A percentile compares a stretch with the other conserved stretches of the same genome.
phyloP scores from a whole-genome alignment of 2,329 filamentous ascomycete species.

The Fusarium beomiforme region DNA sequence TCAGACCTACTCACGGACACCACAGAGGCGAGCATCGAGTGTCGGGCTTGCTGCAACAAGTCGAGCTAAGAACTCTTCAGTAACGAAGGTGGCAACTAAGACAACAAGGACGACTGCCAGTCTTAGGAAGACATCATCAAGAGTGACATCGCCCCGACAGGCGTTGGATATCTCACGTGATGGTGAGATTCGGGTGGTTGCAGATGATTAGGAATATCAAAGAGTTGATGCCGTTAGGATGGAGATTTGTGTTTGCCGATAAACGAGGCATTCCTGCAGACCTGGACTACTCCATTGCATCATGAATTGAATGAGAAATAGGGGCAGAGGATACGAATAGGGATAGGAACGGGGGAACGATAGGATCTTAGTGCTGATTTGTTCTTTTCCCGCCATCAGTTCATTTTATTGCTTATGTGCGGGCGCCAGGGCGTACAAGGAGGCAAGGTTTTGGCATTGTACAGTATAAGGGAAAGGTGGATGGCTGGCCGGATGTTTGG shows the following conservation, averaged over 20 bases:
- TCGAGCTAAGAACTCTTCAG: conserved; percentile 23
- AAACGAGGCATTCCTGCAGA: conserved; percentile 32
- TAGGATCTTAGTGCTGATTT: conserved; percentile 4
- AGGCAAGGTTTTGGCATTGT: conserved; percentile 26
- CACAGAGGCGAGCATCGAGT: conserved; percentile 39
- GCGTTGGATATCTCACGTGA: conserved; percentile 34
- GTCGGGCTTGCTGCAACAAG: conserved; percentile 28
- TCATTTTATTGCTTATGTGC: conserved; percentile 3
- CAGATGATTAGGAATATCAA: conserved; percentile 16
- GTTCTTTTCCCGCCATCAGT: background rate
- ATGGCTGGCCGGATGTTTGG: conserved; percentile 13
- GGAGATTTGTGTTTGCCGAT: conserved; percentile 12
- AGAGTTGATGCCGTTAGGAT: conserved; percentile 14
- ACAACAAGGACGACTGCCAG: conserved; percentile 24
- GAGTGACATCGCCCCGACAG: conserved; percentile 28
- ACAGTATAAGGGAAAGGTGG: conserved; percentile 24
- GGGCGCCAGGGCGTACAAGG: conserved; percentile 31
- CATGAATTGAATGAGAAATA: conserved; percentile 13
- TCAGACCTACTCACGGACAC: conserved; percentile 43
- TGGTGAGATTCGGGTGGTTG: conserved; percentile 36
- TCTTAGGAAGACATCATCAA: conserved; percentile 17
- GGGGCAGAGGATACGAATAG: background rate
- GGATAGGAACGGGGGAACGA: background rate
- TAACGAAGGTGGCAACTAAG: conserved; percentile 27
- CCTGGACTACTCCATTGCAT: conserved; percentile 6